Evolutionary conservation across 1,284 basidiomycete species (phyloP).

Genomic region (Cronartium ribicola): DNA sequence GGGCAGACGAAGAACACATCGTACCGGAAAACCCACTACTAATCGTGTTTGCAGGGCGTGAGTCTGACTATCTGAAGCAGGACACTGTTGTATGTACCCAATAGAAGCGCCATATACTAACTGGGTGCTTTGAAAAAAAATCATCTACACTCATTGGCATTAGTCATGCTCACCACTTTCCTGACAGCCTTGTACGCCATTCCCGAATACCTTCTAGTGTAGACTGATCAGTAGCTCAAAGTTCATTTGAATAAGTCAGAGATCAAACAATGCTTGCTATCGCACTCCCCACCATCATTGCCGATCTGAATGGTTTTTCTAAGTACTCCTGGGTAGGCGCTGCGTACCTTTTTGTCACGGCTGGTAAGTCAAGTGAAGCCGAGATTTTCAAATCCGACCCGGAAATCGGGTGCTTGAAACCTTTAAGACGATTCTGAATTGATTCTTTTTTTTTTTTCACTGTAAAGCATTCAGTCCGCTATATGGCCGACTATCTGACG

Average conservation of each 20-base stretch:
- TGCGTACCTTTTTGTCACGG: constrained; percentile 47
- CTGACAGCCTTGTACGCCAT: not conserved
- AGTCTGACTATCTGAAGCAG: not conserved
- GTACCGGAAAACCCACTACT: not conserved
- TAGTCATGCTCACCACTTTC: not conserved
- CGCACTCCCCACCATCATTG: constrained; percentile 47
- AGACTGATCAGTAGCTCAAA: too few relatives aligned
- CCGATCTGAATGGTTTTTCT: constrained; percentile 43
- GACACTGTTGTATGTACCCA: not conserved
- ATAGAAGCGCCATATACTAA: not conserved
- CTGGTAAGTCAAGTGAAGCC: constrained; percentile 16
- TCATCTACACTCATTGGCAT: not conserved
- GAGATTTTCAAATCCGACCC: too few relatives aligned
- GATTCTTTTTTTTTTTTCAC: not conserved
- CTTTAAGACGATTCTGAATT: too few relatives aligned
- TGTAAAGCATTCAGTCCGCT: constrained; percentile 7
- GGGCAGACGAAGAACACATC: constrained; percentile 6
- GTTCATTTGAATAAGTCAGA: not conserved
- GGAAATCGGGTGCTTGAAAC: too few relatives aligned
- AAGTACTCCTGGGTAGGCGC: constrained; percentile 48
- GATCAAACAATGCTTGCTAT: constrained; percentile 49
- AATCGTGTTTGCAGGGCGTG: not conserved
- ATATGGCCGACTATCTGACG: not conserved
- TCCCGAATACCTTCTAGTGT: too few relatives aligned
- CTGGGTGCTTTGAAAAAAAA: not conserved